These are phyloP conservation scores for Fusarium setosum DNA, from an alignment of 2,329 filamentous ascomycete species.

Conservation along the genomic window DNA sequence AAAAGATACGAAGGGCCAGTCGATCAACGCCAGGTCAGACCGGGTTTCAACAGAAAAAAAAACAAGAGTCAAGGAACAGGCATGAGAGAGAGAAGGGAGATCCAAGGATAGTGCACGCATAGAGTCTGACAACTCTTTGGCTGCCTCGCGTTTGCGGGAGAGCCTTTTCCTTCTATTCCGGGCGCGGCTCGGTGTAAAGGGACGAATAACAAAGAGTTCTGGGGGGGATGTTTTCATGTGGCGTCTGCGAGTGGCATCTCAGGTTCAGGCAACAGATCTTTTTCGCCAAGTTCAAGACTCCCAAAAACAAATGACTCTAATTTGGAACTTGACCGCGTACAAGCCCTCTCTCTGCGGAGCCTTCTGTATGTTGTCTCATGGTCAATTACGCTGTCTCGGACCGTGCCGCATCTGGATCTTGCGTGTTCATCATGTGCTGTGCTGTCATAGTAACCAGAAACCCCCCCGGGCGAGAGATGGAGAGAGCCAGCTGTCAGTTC, in stretches of 20 bases:
- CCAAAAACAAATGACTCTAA: not conserved
- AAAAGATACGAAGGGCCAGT: slow-evolving; percentile 3
- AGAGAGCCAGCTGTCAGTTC: slow-evolving; percentile 41
- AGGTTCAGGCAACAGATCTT: not conserved
- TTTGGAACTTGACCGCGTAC: slow-evolving; percentile 11
- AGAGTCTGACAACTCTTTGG: not conserved
- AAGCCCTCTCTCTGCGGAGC: not conserved
- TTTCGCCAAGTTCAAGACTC: not conserved
- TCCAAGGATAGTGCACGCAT: not conserved
- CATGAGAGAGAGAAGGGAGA: not conserved
- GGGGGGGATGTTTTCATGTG: not conserved
- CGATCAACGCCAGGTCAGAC: slow-evolving; percentile 5
- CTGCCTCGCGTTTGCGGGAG: not conserved
- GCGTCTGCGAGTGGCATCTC: not conserved
- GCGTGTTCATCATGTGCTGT: slow-evolving; percentile 26
- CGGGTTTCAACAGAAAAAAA: not conserved
- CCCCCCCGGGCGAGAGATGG: too few species aligned
- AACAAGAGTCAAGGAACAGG: not conserved
- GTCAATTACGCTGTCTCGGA: slow-evolving; percentile 37
- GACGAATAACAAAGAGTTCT: not conserved
- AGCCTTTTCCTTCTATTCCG: not conserved
- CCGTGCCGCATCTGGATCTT: slow-evolving; percentile 40
- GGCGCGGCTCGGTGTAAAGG: not conserved
- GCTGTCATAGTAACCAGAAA: slow-evolving; percentile 7
- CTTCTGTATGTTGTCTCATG: slow-evolving; percentile 21